A percentile compares a stretch with the other conserved stretches of the same genome.
Conservation (phyloP, 2,329 filamentous ascomycete genomes). For the Epichloe baconii region DNA sequence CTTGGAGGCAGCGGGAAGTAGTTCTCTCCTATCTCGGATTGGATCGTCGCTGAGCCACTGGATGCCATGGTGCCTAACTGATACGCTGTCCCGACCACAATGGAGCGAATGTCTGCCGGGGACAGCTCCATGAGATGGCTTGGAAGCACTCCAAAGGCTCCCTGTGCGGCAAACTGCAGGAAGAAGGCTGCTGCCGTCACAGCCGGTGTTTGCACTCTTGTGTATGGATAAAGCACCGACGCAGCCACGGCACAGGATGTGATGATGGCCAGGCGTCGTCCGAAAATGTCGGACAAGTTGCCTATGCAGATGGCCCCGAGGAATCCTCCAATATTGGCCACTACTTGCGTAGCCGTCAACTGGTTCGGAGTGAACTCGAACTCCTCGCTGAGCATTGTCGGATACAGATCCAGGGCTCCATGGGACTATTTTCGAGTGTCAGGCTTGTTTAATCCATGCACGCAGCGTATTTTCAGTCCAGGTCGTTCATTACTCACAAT, state of each 20-base stretch:
- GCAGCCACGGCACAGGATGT: background rate
- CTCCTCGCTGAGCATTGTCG: background rate
- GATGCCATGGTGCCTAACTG: constrained; percentile 1
- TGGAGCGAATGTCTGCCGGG: background rate
- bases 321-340: constrained; percentile 2
- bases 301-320: background rate
- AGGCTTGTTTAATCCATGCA: background rate
- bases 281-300: background rate
- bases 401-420: background rate
- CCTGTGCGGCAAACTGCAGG: constrained; percentile 1
- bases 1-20: background rate
- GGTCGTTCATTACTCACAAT: background rate
- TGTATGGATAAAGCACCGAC: background rate
- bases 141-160: constrained; percentile 1
- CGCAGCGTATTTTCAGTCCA: background rate
- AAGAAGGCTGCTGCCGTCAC: constrained; percentile 1
- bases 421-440: background rate
- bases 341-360: background rate
- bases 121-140: constrained; percentile 1
- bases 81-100: constrained; percentile 2
- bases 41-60: background rate
- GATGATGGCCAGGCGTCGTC: constrained; percentile 2
- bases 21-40: background rate
- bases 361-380: background rate
- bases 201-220: background rate